Evolutionary conservation across 495 filamentous ascomycete species (phyloP), one percentile per base, ranked within the genome.

Genomic region (Pseudevernia furfuracea): DNA sequence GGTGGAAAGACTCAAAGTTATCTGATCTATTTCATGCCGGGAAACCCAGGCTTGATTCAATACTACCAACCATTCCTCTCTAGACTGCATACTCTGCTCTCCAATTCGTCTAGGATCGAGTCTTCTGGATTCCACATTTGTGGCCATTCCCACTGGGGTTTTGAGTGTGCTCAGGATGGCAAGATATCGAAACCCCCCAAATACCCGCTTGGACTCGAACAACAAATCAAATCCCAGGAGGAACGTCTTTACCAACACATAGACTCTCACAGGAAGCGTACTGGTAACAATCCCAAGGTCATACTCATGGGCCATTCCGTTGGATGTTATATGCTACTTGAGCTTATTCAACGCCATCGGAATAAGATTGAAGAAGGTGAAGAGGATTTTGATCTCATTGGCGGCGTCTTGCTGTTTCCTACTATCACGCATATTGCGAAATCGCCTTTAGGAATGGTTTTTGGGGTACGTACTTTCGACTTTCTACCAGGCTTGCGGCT

Each of bases 221-320:
- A 86, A 19, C 88, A 92, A 71, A 89, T 91, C 59, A 62, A 70
- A 23, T 68, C 75, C 59, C 70, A 78, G 21, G 81, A 76, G 65
- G 49, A 75, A 53, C 68, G 64, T 0, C 70, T 85, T 23, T 67
- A 65, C 32, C 15, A 58, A 0, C 53, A 69, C 37, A 61, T 71
- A 25, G 46, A 49, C 0, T 53, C 39, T 12, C 55, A 67, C 46
- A 32, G 61, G 11, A 15, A 38, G 0, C 41, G 25, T 12, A 58
- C 52, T 34, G 63, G 67, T 10, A 25, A 25, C 4, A 75, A 37
- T 62, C 71, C 70, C 44, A 81, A 82, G 46, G 81, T 96, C 4
- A 81, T 96, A 30, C 77, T 97, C 9, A 84, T 95, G 36, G 91
- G 89, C 1, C 91, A 96, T 71, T 93, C 90, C 0, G 89, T 96